phyloP scores from a whole-genome alignment of 2,329 filamentous ascomycete genomes.

The Aspergillus candidus region DNA sequence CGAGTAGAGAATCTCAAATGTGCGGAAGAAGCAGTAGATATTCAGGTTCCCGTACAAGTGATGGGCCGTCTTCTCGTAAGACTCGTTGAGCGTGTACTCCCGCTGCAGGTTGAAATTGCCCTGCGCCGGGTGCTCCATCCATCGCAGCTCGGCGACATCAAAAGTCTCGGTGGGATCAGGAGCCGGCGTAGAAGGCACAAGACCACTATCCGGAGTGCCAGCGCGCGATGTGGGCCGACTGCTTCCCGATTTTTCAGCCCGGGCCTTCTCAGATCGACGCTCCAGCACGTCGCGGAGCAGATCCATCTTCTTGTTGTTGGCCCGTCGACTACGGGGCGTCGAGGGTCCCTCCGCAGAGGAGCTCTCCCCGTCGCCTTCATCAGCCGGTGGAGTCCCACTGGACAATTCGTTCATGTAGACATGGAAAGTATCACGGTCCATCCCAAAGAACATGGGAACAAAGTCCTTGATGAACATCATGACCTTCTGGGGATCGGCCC shows the following conservation, averaged over 20 bases:
- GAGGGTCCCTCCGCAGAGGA: constrained; percentile 60
- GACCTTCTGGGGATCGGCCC: constrained; percentile 63
- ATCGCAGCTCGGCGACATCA: constrained; percentile 47
- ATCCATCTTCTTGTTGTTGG: constrained; percentile 64
- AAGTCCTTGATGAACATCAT: constrained; percentile 71
- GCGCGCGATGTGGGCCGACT: constrained; percentile 70
- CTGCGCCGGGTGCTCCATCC: constrained; percentile 55
- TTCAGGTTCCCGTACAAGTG: constrained; percentile 89
- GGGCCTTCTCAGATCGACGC: constrained; percentile 63
- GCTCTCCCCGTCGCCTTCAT: constrained; percentile 71
- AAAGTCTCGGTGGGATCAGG: constrained; percentile 51
- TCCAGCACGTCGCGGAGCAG: constrained; percentile 83
- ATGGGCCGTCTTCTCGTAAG: constrained; percentile 73
- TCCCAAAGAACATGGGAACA: constrained; percentile 68
- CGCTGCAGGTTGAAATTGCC: constrained; percentile 54
- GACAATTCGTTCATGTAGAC: constrained; percentile 63
- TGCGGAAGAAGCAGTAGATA: constrained; percentile 89
- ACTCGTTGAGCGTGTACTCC: constrained; percentile 68
- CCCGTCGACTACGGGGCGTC: constrained; percentile 60
- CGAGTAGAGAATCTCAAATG: constrained; percentile 86
- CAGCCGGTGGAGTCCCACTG: constrained; percentile 66
- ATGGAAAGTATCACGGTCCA: constrained; percentile 63
- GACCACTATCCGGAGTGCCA: constrained; percentile 70
- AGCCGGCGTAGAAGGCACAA: constrained; percentile 28
- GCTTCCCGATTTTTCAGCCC: constrained; percentile 73